These are phyloP conservation scores for Esteya vermicola DNA, from an alignment of 2,329 filamentous ascomycete genomes.

Conservation along the genomic window DNA sequence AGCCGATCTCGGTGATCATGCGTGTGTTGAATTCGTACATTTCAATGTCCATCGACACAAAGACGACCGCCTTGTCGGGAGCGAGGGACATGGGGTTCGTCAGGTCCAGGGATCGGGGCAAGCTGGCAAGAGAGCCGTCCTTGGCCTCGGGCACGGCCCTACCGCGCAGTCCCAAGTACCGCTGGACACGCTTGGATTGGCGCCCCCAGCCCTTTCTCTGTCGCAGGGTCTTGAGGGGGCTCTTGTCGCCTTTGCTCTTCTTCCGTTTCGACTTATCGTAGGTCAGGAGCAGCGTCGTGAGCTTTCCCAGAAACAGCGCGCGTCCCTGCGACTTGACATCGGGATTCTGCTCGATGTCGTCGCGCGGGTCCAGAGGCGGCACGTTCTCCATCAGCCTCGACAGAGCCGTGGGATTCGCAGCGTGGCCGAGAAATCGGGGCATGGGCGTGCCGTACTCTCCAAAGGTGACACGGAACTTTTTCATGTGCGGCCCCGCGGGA, in stretches of 20 bases:
- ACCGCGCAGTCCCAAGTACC: conserved; percentile 55
- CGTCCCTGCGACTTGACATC: background rate
- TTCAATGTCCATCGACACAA: conserved; percentile 74
- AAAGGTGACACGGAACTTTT: conserved; percentile 50
- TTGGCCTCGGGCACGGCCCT: conserved; percentile 1
- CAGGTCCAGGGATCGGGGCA: conserved; percentile 22
- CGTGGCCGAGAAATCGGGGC: conserved; percentile 54
- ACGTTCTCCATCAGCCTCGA: conserved; percentile 14
- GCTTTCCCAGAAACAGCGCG: conserved; percentile 1
- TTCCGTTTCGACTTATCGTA: conserved; percentile 3
- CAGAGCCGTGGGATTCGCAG: conserved; percentile 25
- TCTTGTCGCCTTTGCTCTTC: conserved; percentile 29
- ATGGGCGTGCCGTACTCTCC: conserved; percentile 41
- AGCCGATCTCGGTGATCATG: conserved; percentile 70
- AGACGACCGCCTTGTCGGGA: conserved; percentile 44
- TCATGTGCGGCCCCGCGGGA: conserved; percentile 31
- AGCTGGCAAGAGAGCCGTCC: background rate
- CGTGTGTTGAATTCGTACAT: conserved; percentile 54
- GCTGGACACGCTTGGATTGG: conserved; percentile 49
- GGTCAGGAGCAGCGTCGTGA: background rate
- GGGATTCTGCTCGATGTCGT: background rate
- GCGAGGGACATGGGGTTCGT: conserved; percentile 27
- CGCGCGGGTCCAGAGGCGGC: background rate
- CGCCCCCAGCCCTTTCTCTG: conserved; percentile 37
- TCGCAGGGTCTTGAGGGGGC: conserved; percentile 28